phyloP scores from a whole-genome alignment of 2,329 filamentous ascomycete genomes.

The Ophiostoma angusticollis region DNA sequence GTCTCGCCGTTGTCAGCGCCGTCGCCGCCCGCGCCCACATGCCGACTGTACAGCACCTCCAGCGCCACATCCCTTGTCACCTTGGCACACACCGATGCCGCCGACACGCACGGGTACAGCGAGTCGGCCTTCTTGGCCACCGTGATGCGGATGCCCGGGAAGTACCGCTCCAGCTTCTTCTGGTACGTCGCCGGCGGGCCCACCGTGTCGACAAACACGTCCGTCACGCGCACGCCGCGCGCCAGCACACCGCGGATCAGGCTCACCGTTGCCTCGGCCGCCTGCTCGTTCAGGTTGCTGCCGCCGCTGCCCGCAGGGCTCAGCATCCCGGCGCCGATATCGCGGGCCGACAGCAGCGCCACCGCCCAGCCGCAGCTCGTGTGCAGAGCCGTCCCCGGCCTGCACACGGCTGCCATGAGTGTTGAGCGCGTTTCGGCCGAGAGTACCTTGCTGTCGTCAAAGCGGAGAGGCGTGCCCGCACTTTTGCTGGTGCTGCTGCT shows the following conservation, averaged over 20 bases:
- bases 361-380: conserved; percentile 68
- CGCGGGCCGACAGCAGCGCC: conserved; percentile 65
- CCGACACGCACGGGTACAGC: conserved; percentile 83
- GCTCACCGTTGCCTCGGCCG: conserved; percentile 78
- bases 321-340: conserved; percentile 74
- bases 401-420: conserved; percentile 61
- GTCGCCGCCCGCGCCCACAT: conserved; percentile 15
- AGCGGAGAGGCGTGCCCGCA: conserved; percentile 55
- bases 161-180: conserved; percentile 67
- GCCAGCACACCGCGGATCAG: conserved; percentile 68
- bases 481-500: too few relatives aligned
- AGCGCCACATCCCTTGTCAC: conserved; percentile 86
- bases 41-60: conserved; percentile 55
- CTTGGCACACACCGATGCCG: conserved; percentile 89
- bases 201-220: conserved; percentile 94
- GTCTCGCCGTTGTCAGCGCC: conserved; percentile 23
- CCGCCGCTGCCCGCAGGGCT: conserved; percentile 45
- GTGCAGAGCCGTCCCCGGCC: conserved; percentile 33
- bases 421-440: conserved; percentile 64
- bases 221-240: conserved; percentile 65
- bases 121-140: conserved; percentile 89
- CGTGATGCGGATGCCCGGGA: conserved; percentile 62
- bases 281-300: conserved; percentile 91
- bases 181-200: conserved; percentile 76
- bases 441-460: conserved; percentile 91